A percentile compares a stretch with the other conserved stretches of the same genome.
phyloP scores from a whole-genome alignment of 2,329 filamentous ascomycete genomes.

The Penicillium sp. region DNA sequence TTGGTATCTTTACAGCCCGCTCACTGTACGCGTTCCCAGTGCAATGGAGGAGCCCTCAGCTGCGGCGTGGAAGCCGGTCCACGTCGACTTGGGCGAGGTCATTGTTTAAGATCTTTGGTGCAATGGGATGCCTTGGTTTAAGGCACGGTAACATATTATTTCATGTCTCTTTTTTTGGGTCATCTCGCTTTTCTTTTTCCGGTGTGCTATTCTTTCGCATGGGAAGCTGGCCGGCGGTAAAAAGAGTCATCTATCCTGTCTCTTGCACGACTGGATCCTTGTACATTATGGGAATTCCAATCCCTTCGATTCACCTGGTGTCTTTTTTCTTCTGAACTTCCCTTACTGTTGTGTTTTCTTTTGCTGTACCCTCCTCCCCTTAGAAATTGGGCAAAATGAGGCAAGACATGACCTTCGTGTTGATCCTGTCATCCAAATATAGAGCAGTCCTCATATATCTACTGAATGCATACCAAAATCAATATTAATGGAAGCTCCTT shows the following conservation, averaged over 20 bases:
- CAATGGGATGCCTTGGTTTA: conserved; percentile 13
- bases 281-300: conserved; percentile 42
- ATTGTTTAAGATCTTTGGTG: conserved; percentile 47
- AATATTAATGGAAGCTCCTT: neutral
- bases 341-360: conserved; percentile 8
- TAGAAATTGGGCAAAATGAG: conserved; percentile 18
- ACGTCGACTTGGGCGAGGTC: conserved; percentile 71
- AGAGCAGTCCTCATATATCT: conserved; percentile 15
- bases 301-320: conserved; percentile 34
- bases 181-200: conserved; percentile 28
- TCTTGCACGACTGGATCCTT: conserved; percentile 36
- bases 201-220: conserved; percentile 28
- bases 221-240: conserved; percentile 24
- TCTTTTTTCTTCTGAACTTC: conserved; percentile 28
- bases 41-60: conserved; percentile 64
- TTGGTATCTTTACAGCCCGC: conserved; percentile 94
- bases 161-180: conserved; percentile 24
- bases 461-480: conserved; percentile 27
- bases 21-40: conserved; percentile 65
- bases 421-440: conserved; percentile 16
- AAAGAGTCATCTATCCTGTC: conserved; percentile 25
- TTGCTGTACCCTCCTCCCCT: conserved; percentile 16
- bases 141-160: conserved; percentile 20
- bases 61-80: conserved; percentile 63
- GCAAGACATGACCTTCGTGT: conserved; percentile 6